A percentile compares a stretch with the other conserved stretches of the same genome.
Conservation (phyloP, 371 early-diverging fungal genomes). For the Syncephalastrum sp. region DNA sequence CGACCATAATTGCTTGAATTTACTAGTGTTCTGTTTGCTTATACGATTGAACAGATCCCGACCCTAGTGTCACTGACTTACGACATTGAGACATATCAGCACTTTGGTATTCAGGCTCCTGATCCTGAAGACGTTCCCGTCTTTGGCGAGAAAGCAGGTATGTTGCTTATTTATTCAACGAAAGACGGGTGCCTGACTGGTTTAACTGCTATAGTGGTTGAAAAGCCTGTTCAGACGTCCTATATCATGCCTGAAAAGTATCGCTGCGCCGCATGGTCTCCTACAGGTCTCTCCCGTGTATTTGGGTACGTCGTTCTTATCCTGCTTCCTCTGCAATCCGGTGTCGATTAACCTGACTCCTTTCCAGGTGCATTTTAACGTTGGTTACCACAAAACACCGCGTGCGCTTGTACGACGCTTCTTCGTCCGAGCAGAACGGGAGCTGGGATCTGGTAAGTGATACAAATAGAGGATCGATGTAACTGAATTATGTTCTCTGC, state of each 20-base stretch:
- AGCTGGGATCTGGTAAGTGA: constrained; percentile 25
- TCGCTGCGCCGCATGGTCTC: constrained; percentile 31
- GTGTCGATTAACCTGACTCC: not conserved
- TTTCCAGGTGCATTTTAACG: constrained; percentile 24
- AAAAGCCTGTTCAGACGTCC: constrained; percentile 17
- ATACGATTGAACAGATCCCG: constrained; percentile 23
- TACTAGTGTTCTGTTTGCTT: not conserved
- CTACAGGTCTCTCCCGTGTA: constrained; percentile 16
- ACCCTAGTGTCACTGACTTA: constrained; percentile 20
- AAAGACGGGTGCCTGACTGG: not conserved
- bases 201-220: constrained; percentile 5
- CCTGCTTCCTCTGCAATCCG: not conserved
- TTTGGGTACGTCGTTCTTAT: constrained; percentile 16
- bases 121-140: constrained; percentile 1
- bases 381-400: constrained; percentile 36
- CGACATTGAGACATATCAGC: constrained; percentile 17
- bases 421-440: constrained; percentile 1
- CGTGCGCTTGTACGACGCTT: constrained; percentile 16
- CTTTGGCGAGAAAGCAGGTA: constrained; percentile 6
- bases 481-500: not conserved
- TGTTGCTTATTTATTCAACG: not conserved
- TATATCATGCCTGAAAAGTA: constrained; percentile 21
- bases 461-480: not conserved
- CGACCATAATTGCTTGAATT: not conserved
- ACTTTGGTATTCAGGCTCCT: constrained; percentile 8